Base-by-base conservation (phyloP, 306 rosid species). In the Medicago ruthenica region DNA sequence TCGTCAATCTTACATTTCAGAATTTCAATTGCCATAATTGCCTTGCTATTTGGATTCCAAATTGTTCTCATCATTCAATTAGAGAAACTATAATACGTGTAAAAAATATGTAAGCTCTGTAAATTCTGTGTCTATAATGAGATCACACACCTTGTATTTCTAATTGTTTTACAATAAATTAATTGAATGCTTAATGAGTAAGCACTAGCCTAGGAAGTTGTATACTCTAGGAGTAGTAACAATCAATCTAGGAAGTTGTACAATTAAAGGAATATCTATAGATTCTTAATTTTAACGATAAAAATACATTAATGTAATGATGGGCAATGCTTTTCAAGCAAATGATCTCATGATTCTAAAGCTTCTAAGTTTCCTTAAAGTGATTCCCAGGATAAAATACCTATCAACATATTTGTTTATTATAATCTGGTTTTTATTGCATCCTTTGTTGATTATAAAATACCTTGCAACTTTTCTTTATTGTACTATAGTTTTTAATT, bases 11-110 rank as follows among this genome's bases (percentile, higher is more conserved):
- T 65, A 45, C 77, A 12, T 42, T 1, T 11, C 67, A 9, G 20
- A 71, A 45, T 34, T 40, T 42, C 36, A 17, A 41, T 57, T 66
- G 69, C 7, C 9, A 21, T 65, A 37, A 72, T 80, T 80, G n/a
- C 71, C 60, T 42, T 74, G 31, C 57, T 66, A 59, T 80, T 76
- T 47, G n/a, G 67, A 70, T 48, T 48, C 67, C 10, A 16, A 69
- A 45, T 13, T 45, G 31, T 47, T 31, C 72, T 58, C 37, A 24
- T 54, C 57, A 37, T 31, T 70, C 48, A 16, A 53, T 58, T 20
- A 24, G 71, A 37, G 58, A 79, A 55, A 14, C 20, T 70, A 34
- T 34, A 34, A 4, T 34, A 34, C 1, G 37, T 4, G 37, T 34
- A 34, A 34, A 34, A 5, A 34, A 34, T 34, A 34, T 34, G 7